phyloP scores from a whole-genome alignment of 139 green algal species.

The Chlorella sorokiniana region DNA sequence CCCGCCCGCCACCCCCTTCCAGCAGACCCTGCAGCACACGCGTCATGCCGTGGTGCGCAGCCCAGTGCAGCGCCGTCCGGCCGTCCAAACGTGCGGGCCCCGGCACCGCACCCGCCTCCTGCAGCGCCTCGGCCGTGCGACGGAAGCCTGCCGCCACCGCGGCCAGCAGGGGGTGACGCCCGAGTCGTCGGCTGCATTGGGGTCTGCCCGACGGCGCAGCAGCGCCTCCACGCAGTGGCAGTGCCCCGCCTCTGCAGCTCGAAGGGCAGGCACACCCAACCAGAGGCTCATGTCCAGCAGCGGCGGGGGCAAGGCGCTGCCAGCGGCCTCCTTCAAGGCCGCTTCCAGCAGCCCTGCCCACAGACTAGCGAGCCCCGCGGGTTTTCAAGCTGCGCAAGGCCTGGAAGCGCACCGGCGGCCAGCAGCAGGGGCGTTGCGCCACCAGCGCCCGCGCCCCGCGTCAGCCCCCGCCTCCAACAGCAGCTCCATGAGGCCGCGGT shows the following conservation, averaged over 20 bases:
- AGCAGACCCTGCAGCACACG: conserved; percentile 1
- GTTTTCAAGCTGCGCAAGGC: background rate
- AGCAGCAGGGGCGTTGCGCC: conserved; percentile 1
- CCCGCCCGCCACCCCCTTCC: no score
- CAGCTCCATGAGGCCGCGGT: conserved; percentile 8
- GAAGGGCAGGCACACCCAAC: no score
- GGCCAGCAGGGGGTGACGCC: conserved; percentile 1
- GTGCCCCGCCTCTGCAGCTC: conserved; percentile 20
- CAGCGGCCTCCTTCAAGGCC: no score
- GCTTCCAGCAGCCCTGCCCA: background rate
- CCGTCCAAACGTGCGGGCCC: background rate
- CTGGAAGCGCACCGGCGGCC: background rate
- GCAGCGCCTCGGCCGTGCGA: conserved; percentile 2
- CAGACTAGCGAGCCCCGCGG: background rate
- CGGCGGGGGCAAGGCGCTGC: no score
- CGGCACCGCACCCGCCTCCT: background rate
- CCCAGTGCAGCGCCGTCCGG: conserved; percentile 13
- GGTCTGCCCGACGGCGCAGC: background rate
- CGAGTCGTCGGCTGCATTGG: background rate
- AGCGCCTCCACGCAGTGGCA: background rate
- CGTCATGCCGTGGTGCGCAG: conserved; percentile 13
- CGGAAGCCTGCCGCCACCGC: conserved; percentile 4
- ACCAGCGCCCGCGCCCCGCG: background rate
- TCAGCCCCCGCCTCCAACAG: conserved; percentile 11
- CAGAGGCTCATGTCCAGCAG: no score